Evolutionary conservation across 768 basidiomycete genomes (phyloP), one percentile per base, ranked within the genome.

Genomic region (Phlegmacium glaucopus): DNA sequence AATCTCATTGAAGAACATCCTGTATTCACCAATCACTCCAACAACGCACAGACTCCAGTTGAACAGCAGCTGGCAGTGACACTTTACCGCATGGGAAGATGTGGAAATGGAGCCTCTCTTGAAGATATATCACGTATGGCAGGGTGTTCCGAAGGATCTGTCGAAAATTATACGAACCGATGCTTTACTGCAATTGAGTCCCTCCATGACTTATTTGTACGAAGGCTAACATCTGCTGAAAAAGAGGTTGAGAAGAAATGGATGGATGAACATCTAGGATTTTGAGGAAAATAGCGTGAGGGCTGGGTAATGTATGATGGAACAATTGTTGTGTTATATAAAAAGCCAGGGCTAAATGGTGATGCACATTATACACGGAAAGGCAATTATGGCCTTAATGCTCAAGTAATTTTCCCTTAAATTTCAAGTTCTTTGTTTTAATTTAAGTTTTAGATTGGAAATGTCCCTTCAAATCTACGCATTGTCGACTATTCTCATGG

Each of bases 231-330:
- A 25, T 25, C 43, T 7, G 62, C 55, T 42, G 66, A 67, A 46
- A 67, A 65, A 45, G 65, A 68, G 39, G 29, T 9, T n/a, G n/a
- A n/a, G n/a, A n/a, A n/a, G n/a, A n/a, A n/a, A n/a, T n/a, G n/a
- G n/a, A n/a, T n/a, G n/a, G 66, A 69, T 37, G 13, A 58, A 4
- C 54, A 58, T 27, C 34, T 66, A 16, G 63, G 61, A 8, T 67
- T 63, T 34, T 26, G 41, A 29, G 61, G 63, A 9, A 15, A 53
- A 8, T 68, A 64, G 65, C 44, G 57, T 8, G 62, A 69, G 7
- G 65, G 62, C 4, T 68, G 61, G 57, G 22, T 63, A 3, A 65
- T 61, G 55, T 61, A 63, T 45, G 61, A 68, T 57, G 64, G 64
- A 5, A 66, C 62, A 2, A 59, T 59, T 44, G 53, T 66, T 4